A percentile compares a stretch with the other conserved stretches of the same genome.
These are phyloP conservation scores for Euphorbia peplus DNA, from an alignment of 345 rosid species.

Conservation along the genomic window DNA sequence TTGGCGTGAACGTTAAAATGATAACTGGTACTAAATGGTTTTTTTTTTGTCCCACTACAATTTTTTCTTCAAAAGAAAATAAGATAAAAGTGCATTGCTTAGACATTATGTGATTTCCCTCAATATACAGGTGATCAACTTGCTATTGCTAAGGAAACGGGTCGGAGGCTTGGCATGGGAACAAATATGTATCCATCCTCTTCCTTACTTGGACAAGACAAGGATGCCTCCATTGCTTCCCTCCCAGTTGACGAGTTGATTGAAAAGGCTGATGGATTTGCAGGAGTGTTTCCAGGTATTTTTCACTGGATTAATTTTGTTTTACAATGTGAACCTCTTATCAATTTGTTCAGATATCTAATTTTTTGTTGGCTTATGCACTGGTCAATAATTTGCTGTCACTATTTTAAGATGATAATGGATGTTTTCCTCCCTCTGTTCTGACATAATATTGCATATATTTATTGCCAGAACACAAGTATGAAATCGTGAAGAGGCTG, in stretches of 20 bases:
- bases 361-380: neutral
- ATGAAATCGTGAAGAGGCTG: conserved; percentile 79
- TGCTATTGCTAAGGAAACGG: conserved; percentile 93
- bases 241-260: conserved; percentile 87
- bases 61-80: neutral
- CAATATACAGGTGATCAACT: conserved; percentile 74
- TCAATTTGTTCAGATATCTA: neutral
- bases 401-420: neutral
- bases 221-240: conserved; percentile 70
- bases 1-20: conserved; percentile 92
- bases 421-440: neutral
- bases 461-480: conserved; percentile 62
- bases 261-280: conserved; percentile 96
- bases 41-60: neutral
- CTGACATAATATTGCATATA: conserved; percentile 3
- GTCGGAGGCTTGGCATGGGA: conserved; percentile 96
- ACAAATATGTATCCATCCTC: conserved; percentile 96
- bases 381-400: neutral
- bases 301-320: neutral
- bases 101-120: conserved; percentile 6
- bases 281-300: conserved; percentile 88
- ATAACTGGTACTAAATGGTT: conserved; percentile 54
- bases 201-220: conserved; percentile 75
- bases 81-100: neutral
- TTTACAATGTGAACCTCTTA: neutral